These are phyloP conservation scores for Spiraea crenata DNA, from an alignment of 331 rosid species.

Conservation along the genomic window DNA sequence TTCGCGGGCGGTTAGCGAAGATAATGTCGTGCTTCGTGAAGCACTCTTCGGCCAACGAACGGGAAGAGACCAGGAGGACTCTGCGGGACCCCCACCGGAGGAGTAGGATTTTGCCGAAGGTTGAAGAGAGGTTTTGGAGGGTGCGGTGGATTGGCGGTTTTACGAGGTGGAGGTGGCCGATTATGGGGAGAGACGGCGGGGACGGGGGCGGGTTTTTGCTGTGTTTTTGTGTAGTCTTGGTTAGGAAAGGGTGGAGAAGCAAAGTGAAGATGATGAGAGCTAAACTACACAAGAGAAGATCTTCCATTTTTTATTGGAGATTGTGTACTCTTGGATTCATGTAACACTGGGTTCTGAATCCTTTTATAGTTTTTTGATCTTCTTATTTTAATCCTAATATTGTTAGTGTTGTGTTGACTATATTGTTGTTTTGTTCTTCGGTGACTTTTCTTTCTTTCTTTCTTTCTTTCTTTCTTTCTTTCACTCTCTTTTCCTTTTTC, in stretches of 20 bases:
- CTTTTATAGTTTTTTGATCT: too few species aligned
- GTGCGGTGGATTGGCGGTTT: slow-evolving; percentile 26
- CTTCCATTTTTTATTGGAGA: not conserved
- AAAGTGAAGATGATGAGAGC: slow-evolving; percentile 10
- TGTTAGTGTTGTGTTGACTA: too few species aligned
- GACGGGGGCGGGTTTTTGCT: slow-evolving; percentile 10
- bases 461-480: too few species aligned
- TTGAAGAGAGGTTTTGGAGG: slow-evolving; percentile 16
- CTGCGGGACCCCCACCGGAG: slow-evolving; percentile 25
- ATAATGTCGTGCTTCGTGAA: slow-evolving; percentile 14
- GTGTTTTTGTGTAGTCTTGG: not conserved
- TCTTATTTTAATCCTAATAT: too few species aligned
- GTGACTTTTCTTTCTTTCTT: too few species aligned
- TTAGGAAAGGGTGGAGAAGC: not conserved
- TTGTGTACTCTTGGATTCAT: too few species aligned
- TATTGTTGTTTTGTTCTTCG: too few species aligned
- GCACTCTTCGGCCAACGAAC: slow-evolving; percentile 23
- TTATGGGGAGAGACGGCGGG: slow-evolving; percentile 25
- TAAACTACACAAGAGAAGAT: not conserved
- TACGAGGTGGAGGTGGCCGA: slow-evolving; percentile 32
- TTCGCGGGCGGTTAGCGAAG: slow-evolving; percentile 30
- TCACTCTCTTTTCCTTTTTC: too few species aligned
- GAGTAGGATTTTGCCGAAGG: slow-evolving; percentile 5
- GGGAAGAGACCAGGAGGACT: slow-evolving; percentile 23
- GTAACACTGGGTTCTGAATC: too few species aligned